Conservation (phyloP, 2,329 filamentous ascomycete genomes). For the Passalora sequoiae region DNA sequence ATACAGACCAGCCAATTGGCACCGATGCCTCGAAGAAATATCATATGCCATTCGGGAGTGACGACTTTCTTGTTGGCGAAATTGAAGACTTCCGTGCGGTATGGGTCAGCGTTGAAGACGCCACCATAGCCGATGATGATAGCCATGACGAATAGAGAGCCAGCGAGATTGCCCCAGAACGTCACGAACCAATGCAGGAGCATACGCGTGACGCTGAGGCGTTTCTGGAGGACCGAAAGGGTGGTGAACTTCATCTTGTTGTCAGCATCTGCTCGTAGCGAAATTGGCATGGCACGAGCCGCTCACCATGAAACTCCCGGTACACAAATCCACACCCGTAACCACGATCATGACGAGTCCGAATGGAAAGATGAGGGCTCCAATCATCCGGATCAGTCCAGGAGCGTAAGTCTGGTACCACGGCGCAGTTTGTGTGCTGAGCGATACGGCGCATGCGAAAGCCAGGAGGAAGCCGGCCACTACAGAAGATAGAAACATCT, state of each 20-base stretch:
- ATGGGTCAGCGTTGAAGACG: slow-evolving; percentile 36
- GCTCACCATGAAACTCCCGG: slow-evolving; percentile 30
- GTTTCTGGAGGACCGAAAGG: slow-evolving; percentile 42
- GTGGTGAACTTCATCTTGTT: slow-evolving; percentile 42
- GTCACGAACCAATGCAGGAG: slow-evolving; percentile 28
- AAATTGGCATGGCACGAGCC: neutral
- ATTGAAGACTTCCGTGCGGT: slow-evolving; percentile 41
- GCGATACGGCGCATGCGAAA: slow-evolving; percentile 43
- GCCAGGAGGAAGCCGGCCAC: slow-evolving; percentile 50
- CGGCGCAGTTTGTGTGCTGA: slow-evolving; percentile 26
- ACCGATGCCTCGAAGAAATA: slow-evolving; percentile 52
- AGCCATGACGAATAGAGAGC: slow-evolving; percentile 30
- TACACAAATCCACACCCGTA: slow-evolving; percentile 34
- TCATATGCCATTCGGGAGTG: slow-evolving; percentile 46
- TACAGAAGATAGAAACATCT: slow-evolving; percentile 49
- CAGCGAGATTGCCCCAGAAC: slow-evolving; percentile 32
- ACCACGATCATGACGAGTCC: slow-evolving; percentile 31
- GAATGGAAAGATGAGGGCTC: slow-evolving; percentile 33
- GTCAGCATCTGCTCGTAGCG: neutral
- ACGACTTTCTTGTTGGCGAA: slow-evolving; percentile 49
- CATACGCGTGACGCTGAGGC: slow-evolving; percentile 26
- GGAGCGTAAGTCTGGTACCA: slow-evolving; percentile 34
- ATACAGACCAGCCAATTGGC: slow-evolving; percentile 55
- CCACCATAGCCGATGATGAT: slow-evolving; percentile 30
- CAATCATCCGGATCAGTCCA: slow-evolving; percentile 31